Evolutionary conservation across 2,329 filamentous ascomycete genomes (phyloP).

Genomic region (Macroventuria anomochaeta): DNA sequence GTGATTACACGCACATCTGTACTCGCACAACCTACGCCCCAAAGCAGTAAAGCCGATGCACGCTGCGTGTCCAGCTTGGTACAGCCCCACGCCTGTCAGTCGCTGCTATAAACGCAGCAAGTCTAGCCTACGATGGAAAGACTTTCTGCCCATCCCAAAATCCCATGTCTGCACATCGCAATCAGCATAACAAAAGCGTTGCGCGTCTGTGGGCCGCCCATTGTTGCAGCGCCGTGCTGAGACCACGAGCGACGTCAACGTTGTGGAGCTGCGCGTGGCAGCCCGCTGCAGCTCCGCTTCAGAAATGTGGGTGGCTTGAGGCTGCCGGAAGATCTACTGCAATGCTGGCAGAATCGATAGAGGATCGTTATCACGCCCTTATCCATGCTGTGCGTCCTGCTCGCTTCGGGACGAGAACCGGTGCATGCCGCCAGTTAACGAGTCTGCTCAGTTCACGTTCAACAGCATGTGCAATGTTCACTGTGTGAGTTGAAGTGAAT

Average conservation of each 20-base stretch:
- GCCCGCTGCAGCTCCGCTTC: background rate
- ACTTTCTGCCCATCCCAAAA: background rate
- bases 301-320: constrained; percentile 5
- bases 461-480: background rate
- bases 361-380: background rate
- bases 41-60: background rate
- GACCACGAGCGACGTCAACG: background rate
- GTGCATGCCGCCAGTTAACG: constrained; percentile 3
- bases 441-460: background rate
- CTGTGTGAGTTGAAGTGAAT: background rate
- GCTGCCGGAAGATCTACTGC: background rate
- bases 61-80: background rate
- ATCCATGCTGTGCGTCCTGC: background rate
- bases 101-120: background rate
- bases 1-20: constrained; percentile 1
- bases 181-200: background rate
- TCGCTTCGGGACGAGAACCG: constrained; percentile 2
- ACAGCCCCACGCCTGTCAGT: background rate
- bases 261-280: constrained; percentile 1
- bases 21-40: background rate
- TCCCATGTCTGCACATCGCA: constrained; percentile 1
- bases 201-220: constrained; percentile 3
- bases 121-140: background rate
- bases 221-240: background rate
- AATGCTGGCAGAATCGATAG: background rate